Percentiles rank a stretch among this genome's conserved stretches.
Evolutionary conservation across 169 alveolate species (phyloP).

Genomic region (Besnoitia besnoiti): DNA sequence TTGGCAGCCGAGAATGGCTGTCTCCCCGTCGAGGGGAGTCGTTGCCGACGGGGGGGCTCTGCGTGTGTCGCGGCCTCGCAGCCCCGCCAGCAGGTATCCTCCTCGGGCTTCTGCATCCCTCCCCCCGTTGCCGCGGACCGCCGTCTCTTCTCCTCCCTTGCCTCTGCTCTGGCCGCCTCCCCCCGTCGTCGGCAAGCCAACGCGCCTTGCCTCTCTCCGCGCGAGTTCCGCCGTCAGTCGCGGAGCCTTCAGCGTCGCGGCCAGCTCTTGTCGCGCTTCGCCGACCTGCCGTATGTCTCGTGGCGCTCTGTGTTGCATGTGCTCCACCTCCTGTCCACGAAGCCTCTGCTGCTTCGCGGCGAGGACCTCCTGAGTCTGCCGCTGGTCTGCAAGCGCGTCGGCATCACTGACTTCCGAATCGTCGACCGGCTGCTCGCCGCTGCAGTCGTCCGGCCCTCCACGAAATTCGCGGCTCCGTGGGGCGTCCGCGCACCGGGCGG

Average conservation of each 20-base stretch:
- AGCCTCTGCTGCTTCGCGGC: neutral
- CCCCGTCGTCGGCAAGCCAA: neutral
- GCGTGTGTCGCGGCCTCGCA: neutral
- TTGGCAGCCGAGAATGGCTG: too few relatives aligned
- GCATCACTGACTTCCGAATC: slow-evolving; percentile 2
- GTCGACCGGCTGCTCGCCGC: neutral
- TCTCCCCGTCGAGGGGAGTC: too few relatives aligned
- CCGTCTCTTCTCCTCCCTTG: neutral
- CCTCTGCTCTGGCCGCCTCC: neutral
- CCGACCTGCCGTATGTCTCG: neutral
- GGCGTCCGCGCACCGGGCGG: neutral
- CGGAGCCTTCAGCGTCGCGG: neutral
- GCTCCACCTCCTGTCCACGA: neutral
- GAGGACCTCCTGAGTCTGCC: neutral
- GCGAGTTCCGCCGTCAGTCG: neutral
- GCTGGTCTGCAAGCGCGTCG: neutral
- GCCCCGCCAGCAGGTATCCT: neutral
- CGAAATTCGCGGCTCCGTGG: neutral
- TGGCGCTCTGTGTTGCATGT: neutral
- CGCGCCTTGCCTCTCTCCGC: neutral
- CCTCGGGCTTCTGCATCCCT: neutral
- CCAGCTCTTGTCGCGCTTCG: neutral
- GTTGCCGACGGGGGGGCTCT: too few relatives aligned
- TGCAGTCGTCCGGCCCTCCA: neutral
- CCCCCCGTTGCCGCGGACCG: neutral